Evolutionary conservation across 2,329 filamentous ascomycete genomes (phyloP).

Genomic region (Leptosphaerulina australis): DNA sequence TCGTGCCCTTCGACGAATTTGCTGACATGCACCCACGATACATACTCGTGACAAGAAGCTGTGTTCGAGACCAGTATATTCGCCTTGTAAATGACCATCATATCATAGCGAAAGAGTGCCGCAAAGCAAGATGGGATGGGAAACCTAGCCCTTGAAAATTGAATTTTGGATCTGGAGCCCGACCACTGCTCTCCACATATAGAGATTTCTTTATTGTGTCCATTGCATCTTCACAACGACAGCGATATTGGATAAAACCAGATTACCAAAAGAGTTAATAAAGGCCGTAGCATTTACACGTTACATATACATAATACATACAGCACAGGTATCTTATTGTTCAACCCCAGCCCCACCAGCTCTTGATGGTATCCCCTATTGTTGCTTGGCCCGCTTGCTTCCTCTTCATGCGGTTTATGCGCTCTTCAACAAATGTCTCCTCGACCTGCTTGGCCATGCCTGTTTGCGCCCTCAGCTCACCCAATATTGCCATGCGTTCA

Average conservation of each 20-base stretch:
- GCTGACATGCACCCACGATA: neutral
- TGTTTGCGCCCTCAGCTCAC: constrained; percentile 41
- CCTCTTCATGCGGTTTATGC: constrained; percentile 44
- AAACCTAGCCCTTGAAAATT: too few relatives aligned
- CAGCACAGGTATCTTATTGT: constrained; percentile 3
- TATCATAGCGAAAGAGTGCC: too few relatives aligned
- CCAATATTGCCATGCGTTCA: constrained; percentile 43
- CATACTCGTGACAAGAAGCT: neutral
- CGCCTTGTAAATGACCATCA: too few relatives aligned
- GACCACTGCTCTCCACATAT: too few relatives aligned
- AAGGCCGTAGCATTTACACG: neutral
- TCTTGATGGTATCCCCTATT: constrained; percentile 48
- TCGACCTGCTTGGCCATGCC: constrained; percentile 43
- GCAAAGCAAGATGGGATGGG: too few relatives aligned
- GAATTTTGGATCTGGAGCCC: too few relatives aligned
- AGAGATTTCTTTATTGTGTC: too few relatives aligned
- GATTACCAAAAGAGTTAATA: constrained; percentile 2
- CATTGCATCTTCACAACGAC: neutral
- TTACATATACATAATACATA: constrained; percentile 17
- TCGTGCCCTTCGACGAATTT: neutral
- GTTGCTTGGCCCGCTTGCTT: constrained; percentile 45
- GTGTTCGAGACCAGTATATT: neutral
- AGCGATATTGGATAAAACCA: neutral
- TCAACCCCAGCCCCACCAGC: constrained; percentile 46
- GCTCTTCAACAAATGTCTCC: constrained; percentile 42